Conservation (phyloP, 1,284 basidiomycete species). For the Pseudozyma flocculosa region DNA sequence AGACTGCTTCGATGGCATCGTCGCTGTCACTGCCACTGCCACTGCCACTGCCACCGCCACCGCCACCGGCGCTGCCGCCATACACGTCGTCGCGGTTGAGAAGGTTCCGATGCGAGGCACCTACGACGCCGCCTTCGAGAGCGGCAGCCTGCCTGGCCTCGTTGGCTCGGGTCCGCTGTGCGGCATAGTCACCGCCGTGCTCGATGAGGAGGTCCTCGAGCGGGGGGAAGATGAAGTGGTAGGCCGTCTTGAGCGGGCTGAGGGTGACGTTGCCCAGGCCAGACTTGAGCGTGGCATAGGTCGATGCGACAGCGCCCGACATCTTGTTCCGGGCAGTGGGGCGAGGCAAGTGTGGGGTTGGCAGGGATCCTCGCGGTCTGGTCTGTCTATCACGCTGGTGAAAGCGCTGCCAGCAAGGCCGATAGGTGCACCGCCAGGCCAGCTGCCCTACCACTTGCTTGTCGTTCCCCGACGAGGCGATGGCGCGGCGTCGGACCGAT, state of each 20-base stretch:
- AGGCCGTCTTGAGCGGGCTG: constrained; percentile 14
- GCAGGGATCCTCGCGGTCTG: no score
- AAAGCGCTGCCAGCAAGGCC: no score
- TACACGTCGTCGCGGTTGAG: no score
- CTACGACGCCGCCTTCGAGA: constrained; percentile 2
- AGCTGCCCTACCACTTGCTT: no score
- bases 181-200: neutral
- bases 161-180: constrained; percentile 2
- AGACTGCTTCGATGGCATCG: constrained; percentile 11
- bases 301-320: neutral
- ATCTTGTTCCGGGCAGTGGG: neutral
- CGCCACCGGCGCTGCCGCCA: no score
- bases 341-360: no score
- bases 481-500: no score
- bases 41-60: neutral
- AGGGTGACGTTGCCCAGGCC: neutral
- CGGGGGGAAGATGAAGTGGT: constrained; percentile 32
- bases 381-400: no score
- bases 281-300: neutral
- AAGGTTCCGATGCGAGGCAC: neutral
- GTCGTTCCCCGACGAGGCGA: no score
- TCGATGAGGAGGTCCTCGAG: constrained; percentile 12
- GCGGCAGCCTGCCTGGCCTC: constrained; percentile 5
- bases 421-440: no score
- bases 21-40: constrained; percentile 2